Evolutionary conservation across 1,139 yeast species (phyloP).

Genomic region (Debaryomycetaceae sp.): DNA sequence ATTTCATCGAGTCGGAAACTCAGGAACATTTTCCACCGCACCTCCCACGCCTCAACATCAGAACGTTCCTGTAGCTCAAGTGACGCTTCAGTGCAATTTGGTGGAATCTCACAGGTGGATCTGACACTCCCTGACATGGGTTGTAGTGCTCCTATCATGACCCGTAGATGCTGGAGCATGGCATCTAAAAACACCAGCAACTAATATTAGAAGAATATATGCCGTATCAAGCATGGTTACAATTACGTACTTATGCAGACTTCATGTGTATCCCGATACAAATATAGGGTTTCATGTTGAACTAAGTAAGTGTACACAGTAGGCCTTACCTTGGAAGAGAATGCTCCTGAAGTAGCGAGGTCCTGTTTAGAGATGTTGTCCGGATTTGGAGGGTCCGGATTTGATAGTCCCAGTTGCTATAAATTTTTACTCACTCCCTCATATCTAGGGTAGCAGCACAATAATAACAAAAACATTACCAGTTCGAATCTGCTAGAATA

Average conservation of each 20-base stretch:
- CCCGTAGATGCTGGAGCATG: too few species aligned
- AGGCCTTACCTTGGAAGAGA: background rate
- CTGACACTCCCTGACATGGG: too few species aligned
- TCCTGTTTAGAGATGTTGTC: background rate
- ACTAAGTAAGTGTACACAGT: background rate
- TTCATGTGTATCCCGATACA: background rate
- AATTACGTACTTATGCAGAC: background rate
- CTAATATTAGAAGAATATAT: background rate
- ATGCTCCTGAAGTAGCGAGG: background rate
- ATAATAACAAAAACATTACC: too few species aligned
- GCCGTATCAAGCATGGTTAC: background rate
- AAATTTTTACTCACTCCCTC: background rate
- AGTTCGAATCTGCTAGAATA: too few species aligned
- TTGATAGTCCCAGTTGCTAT: background rate
- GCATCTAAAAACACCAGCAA: too few species aligned
- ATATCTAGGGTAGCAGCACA: background rate
- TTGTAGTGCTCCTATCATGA: too few species aligned
- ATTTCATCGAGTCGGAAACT: too few species aligned
- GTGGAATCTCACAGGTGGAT: too few species aligned
- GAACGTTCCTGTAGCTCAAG: too few species aligned
- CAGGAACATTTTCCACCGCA: too few species aligned
- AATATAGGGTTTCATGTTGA: background rate
- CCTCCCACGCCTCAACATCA: too few species aligned
- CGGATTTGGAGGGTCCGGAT: background rate
- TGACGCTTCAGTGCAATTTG: too few species aligned